phyloP scores from a whole-genome alignment of 331 rosid species.

The Rhamnella rubrinervis region DNA sequence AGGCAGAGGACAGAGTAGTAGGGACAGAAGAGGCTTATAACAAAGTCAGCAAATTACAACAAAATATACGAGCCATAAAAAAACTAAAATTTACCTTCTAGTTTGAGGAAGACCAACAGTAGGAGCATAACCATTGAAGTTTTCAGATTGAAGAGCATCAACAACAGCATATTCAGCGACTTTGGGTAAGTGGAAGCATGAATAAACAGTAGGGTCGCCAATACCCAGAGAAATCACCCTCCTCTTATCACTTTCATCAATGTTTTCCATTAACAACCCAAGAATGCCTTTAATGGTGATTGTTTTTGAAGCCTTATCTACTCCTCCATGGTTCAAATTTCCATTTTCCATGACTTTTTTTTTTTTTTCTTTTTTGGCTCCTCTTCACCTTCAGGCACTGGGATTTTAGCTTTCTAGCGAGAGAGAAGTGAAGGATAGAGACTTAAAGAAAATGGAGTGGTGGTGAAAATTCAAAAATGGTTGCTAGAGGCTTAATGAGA shows the following conservation, averaged over 20 bases:
- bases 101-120: slow-evolving; percentile 86
- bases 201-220: slow-evolving; percentile 80
- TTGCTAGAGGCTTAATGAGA: no score
- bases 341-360: slow-evolving; percentile 37
- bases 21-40: background rate
- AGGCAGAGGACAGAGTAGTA: background rate
- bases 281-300: slow-evolving; percentile 88
- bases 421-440: no score
- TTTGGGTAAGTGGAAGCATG: slow-evolving; percentile 53
- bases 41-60: background rate
- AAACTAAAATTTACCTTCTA: slow-evolving; percentile 44
- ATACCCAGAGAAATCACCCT: slow-evolving; percentile 67
- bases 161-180: slow-evolving; percentile 58
- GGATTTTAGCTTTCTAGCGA: background rate
- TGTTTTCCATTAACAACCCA: slow-evolving; percentile 49
- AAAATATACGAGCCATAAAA: background rate
- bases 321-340: slow-evolving; percentile 33
- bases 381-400: background rate
- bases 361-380: background rate
- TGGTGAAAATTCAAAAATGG: no score
- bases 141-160: slow-evolving; percentile 53
- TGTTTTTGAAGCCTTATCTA: slow-evolving; percentile 44
- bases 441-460: no score
- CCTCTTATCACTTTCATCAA: slow-evolving; percentile 33
- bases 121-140: slow-evolving; percentile 85